Conservation (phyloP, 2,329 filamentous ascomycete genomes). For the Cladobotryum mycophilum region DNA sequence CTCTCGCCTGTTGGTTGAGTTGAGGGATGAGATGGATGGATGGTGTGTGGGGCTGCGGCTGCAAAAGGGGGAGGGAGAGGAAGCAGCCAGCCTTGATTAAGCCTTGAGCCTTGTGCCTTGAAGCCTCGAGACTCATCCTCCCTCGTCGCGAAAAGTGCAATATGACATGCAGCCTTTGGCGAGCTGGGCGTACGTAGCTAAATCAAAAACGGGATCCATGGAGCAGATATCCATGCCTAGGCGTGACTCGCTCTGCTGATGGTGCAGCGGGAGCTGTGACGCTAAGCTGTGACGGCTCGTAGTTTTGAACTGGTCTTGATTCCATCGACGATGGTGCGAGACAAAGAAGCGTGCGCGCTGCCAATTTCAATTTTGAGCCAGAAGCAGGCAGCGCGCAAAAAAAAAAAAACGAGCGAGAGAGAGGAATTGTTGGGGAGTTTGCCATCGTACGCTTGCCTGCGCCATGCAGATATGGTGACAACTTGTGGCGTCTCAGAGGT, state of each 20-base stretch:
- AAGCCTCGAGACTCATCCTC: no score
- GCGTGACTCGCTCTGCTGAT: slow-evolving; percentile 5
- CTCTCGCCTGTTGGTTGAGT: slow-evolving; percentile 7
- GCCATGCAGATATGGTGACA: slow-evolving; percentile 6
- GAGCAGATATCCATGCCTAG: not conserved
- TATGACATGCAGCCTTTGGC: slow-evolving; percentile 10
- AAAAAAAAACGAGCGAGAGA: not conserved
- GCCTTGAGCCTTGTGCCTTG: no score
- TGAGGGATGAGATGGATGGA: no score
- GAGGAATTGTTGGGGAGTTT: slow-evolving; percentile 10
- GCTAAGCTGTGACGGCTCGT: slow-evolving; percentile 8
- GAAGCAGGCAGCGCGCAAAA: no score
- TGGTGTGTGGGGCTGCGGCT: slow-evolving; percentile 10
- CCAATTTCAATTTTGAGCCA: no score
- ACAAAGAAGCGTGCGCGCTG: no score
- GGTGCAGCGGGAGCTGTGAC: slow-evolving; percentile 8
- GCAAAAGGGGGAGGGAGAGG: not conserved
- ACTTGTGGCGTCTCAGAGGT: not conserved
- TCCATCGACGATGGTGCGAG: not conserved
- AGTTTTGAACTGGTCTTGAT: not conserved
- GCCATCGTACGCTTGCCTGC: slow-evolving; percentile 6
- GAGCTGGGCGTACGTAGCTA: slow-evolving; percentile 1
- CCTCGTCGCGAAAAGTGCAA: not conserved
- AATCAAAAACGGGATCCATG: slow-evolving; percentile 2
- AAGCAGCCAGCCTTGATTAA: no score